phyloP scores from a whole-genome alignment of 2,329 filamentous ascomycete species.

The Leptographium radiaticola region DNA sequence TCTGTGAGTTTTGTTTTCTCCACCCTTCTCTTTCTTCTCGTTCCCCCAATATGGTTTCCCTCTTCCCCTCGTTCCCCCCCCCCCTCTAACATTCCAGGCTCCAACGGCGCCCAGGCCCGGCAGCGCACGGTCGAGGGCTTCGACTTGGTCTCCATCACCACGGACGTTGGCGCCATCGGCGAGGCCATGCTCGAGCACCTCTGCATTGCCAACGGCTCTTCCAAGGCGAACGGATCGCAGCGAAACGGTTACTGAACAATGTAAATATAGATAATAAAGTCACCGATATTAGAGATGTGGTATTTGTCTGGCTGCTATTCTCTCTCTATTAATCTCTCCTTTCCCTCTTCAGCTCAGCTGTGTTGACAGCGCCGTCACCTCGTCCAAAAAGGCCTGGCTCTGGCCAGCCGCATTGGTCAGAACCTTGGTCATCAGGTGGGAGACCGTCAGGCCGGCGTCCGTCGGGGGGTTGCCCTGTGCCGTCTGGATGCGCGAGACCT shows the following conservation, averaged over 20 bases:
- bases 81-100: not conserved
- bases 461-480: slow-evolving; percentile 42
- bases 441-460: slow-evolving; percentile 37
- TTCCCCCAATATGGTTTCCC: not conserved
- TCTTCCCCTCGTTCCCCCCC: not conserved
- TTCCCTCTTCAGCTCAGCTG: slow-evolving; percentile 6
- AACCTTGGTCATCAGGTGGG: slow-evolving; percentile 45
- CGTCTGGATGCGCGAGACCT: slow-evolving; percentile 44
- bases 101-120: slow-evolving; percentile 20
- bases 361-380: slow-evolving; percentile 31
- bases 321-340: not conserved
- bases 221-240: not conserved
- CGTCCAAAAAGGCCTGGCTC: slow-evolving; percentile 32
- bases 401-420: slow-evolving; percentile 39
- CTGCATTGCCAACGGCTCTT: slow-evolving; percentile 16
- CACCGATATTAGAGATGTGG: not conserved
- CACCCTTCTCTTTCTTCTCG: not conserved
- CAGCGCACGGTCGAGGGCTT: slow-evolving; percentile 22
- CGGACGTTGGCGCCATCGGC: slow-evolving; percentile 21
- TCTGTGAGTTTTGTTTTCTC: slow-evolving; percentile 15
- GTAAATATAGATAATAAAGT: not conserved
- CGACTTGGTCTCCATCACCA: slow-evolving; percentile 25
- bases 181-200: slow-evolving; percentile 20
- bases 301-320: not conserved
- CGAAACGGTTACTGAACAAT: slow-evolving; percentile 6